These are phyloP conservation scores for Rhododendron ferrugineum DNA, from an alignment of 148 eudicot species.

Conservation along the genomic window DNA sequence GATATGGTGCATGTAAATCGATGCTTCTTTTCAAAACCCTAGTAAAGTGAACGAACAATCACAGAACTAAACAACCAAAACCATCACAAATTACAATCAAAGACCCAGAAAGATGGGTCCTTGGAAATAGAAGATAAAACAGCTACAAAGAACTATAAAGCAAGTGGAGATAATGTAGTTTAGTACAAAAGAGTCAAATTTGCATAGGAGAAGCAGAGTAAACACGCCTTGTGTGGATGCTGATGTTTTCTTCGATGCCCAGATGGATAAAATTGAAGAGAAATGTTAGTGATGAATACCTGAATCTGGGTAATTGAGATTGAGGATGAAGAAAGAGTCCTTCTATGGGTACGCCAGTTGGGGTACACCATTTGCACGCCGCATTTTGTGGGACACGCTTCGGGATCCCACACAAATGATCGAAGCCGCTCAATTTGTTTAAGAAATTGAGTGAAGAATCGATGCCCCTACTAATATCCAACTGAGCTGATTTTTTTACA, in stretches of 20 bases:
- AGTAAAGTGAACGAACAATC: background rate
- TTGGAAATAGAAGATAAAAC: background rate
- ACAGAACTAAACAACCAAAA: background rate
- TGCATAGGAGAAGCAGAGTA: background rate
- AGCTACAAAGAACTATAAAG: background rate
- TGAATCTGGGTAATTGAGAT: background rate
- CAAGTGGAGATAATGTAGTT: background rate
- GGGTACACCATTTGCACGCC: background rate
- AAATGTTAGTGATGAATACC: background rate
- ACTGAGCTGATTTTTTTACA: no score
- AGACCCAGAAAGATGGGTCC: slow-evolving; percentile 5
- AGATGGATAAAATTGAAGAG: background rate
- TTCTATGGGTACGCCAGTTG: no score
- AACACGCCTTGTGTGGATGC: background rate
- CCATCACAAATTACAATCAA: background rate
- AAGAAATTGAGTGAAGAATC: no score
- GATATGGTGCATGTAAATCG: background rate
- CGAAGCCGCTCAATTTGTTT: background rate
- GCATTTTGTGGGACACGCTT: background rate
- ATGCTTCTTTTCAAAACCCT: background rate
- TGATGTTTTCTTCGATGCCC: background rate
- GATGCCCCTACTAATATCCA: no score
- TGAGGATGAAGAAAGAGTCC: background rate
- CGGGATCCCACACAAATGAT: background rate
- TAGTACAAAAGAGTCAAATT: background rate